phyloP scores from a whole-genome alignment of 1,139 yeast genomes.

The Pichia inconspicua region DNA sequence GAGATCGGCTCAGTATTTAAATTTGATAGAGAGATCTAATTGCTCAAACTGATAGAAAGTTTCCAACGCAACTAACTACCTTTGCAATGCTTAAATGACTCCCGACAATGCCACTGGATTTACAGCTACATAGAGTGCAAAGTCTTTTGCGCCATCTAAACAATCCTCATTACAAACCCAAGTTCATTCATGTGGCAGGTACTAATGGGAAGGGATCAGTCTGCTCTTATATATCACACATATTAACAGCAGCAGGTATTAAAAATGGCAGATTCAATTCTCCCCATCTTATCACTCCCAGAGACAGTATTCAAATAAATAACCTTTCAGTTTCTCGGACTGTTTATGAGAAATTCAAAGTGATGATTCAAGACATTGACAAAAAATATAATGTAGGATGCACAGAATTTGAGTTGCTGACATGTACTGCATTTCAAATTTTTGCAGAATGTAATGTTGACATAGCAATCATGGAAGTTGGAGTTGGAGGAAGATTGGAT shows the following conservation, averaged over 20 bases:
- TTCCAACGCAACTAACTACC: too few relatives aligned
- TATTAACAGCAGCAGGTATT: slow-evolving; percentile 42
- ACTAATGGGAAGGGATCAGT: slow-evolving; percentile 95
- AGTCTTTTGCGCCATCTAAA: slow-evolving; percentile 11
- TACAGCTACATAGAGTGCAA: slow-evolving; percentile 45
- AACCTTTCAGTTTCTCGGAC: slow-evolving; percentile 44
- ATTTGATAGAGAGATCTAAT: too few relatives aligned
- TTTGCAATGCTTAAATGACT: neutral
- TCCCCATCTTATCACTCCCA: slow-evolving; percentile 67
- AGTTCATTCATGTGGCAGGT: slow-evolving; percentile 80
- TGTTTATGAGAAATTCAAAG: slow-evolving; percentile 41
- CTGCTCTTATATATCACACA: slow-evolving; percentile 65
- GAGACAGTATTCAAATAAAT: slow-evolving; percentile 69
- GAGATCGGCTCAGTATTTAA: too few relatives aligned
- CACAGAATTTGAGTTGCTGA: slow-evolving; percentile 78
- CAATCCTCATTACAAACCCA: slow-evolving; percentile 35
- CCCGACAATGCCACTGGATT: slow-evolving; percentile 38
- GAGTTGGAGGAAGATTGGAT: slow-evolving; percentile 81
- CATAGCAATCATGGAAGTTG: slow-evolving; percentile 80
- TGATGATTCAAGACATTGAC: slow-evolving; percentile 34
- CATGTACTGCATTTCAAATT: slow-evolving; percentile 75
- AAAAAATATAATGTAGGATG: slow-evolving; percentile 43
- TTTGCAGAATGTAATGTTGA: slow-evolving; percentile 55
- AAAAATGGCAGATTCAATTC: slow-evolving; percentile 76
- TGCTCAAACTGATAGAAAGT: too few relatives aligned